Percentiles rank a stretch among this genome's conserved stretches.
Conservation (phyloP, 768 basidiomycete genomes). For the Boletus reticulatus region DNA sequence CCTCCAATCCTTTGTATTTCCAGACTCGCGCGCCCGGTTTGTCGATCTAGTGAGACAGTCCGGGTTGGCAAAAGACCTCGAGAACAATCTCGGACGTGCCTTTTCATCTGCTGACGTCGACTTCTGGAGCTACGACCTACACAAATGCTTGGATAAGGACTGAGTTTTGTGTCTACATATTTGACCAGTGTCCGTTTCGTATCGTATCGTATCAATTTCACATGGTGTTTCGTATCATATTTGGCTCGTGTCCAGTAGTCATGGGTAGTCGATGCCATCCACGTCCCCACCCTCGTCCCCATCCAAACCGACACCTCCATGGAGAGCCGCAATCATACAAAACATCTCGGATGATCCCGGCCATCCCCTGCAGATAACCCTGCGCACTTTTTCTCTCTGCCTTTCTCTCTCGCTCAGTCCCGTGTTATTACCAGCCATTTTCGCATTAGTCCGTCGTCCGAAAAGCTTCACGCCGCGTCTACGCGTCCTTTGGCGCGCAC, state of each 20-base stretch:
- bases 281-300: background rate
- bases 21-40: constrained; percentile 71
- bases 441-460: constrained; percentile 30
- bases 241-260: background rate
- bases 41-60: constrained; percentile 51
- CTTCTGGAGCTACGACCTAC: constrained; percentile 63
- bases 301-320: background rate
- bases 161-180: too few species aligned
- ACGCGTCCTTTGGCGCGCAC: constrained; percentile 29
- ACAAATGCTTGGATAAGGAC: background rate
- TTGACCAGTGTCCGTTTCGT: too few species aligned
- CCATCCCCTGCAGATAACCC: constrained; percentile 56
- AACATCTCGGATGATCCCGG: constrained; percentile 33
- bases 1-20: constrained; percentile 62
- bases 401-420: constrained; percentile 69
- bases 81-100: constrained; percentile 19
- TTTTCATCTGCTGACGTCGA: constrained; percentile 46
- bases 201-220: too few species aligned
- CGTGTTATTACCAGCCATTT: constrained; percentile 52
- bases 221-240: background rate
- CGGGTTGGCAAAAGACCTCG: constrained; percentile 38
- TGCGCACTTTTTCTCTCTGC: constrained; percentile 67
- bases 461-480: constrained; percentile 21
- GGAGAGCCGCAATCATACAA: background rate
- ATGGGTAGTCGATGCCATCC: constrained; percentile 3